These are phyloP conservation scores for Ustulina deusta DNA, from an alignment of 2,329 filamentous ascomycete genomes.

Conservation along the genomic window DNA sequence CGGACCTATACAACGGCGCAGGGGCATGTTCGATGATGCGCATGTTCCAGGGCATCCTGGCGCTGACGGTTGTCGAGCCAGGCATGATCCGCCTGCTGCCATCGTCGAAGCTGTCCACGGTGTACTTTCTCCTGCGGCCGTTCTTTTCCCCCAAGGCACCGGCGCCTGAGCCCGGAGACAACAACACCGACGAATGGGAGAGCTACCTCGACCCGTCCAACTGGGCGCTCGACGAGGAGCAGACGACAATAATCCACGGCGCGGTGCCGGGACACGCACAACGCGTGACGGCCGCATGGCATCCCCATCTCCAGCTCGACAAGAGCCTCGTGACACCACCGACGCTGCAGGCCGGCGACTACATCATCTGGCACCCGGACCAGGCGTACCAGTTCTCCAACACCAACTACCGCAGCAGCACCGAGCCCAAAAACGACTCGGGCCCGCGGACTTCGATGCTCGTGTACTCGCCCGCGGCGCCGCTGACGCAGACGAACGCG, in stretches of 20 bases:
- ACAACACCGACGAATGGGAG: constrained; percentile 57
- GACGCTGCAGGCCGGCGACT: constrained; percentile 66
- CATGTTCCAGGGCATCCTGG: constrained; percentile 69
- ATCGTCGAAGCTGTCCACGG: constrained; percentile 61
- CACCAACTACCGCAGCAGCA: constrained; percentile 51
- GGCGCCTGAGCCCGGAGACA: constrained; percentile 52
- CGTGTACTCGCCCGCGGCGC: constrained; percentile 67
- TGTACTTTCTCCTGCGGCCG: constrained; percentile 63
- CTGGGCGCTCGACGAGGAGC: constrained; percentile 60
- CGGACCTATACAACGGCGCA: constrained; percentile 69
- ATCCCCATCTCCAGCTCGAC: constrained; percentile 66
- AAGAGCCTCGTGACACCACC: constrained; percentile 67
- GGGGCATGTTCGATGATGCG: constrained; percentile 69
- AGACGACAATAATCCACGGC: constrained; percentile 68
- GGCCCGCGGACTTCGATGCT: constrained; percentile 58
- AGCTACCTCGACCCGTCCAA: constrained; percentile 60
- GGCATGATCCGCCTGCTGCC: constrained; percentile 62
- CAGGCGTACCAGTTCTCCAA: constrained; percentile 65
- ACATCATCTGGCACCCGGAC: constrained; percentile 70
- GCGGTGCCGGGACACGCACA: constrained; percentile 69
- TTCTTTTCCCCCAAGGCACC: constrained; percentile 63
- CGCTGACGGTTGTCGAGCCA: constrained; percentile 63
- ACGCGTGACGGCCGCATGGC: constrained; percentile 68
- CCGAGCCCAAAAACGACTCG: neutral
- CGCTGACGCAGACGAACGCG: constrained; percentile 68